These are phyloP conservation scores for Eimeria praecox DNA, from an alignment of 169 alveolate species.

Conservation along the genomic window DNA sequence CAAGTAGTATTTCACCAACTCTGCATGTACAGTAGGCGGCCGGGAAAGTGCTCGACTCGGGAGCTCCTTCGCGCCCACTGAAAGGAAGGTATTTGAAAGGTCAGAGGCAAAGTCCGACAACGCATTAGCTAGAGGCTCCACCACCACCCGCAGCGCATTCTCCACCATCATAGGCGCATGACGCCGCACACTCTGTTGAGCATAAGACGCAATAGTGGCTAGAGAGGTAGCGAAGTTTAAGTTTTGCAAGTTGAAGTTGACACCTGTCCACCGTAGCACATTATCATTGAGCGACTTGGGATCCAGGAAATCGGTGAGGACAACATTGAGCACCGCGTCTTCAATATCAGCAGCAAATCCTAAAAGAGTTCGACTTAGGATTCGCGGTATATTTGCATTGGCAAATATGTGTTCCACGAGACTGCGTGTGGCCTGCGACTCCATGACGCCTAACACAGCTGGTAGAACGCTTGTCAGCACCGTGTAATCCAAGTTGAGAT, in stretches of 20 bases:
- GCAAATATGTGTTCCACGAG: background rate
- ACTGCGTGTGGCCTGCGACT: slow-evolving; percentile 30
- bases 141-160: background rate
- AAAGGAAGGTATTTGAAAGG: background rate
- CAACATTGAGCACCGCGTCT: background rate
- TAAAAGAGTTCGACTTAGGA: background rate
- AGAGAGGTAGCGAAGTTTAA: background rate
- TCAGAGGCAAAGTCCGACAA: background rate
- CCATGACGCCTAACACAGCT: background rate
- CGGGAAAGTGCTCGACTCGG: background rate
- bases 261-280: background rate
- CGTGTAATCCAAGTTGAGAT: background rate
- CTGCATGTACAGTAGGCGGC: background rate
- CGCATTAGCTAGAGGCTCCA: background rate
- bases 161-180: background rate
- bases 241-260: slow-evolving; percentile 32
- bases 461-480: background rate
- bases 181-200: background rate
- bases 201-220: background rate
- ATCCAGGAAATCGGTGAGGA: background rate
- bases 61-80: slow-evolving; percentile 15
- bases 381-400: slow-evolving; percentile 11
- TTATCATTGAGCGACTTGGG: background rate
- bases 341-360: slow-evolving; percentile 21
- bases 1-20: background rate